Base-by-base conservation (phyloP, 176 grass and related monocot genomes). In the Microstegium vimineum region DNA sequence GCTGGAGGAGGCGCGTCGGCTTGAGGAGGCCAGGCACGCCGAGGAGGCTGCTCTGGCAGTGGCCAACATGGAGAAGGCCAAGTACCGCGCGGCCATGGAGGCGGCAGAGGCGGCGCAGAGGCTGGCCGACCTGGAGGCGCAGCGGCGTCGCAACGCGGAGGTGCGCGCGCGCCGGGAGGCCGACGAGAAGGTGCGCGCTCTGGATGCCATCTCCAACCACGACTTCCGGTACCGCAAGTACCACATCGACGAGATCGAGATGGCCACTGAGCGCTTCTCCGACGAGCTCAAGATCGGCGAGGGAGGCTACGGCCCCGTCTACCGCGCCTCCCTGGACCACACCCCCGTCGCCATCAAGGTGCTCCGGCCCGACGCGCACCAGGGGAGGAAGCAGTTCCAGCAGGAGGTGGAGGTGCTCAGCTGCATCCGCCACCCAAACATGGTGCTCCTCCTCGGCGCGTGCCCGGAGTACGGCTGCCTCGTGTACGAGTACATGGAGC, bases 341-440 rank as follows among this genome's bases (percentile, higher is more conserved):
- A 99, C 96, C 1, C 93, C 91, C 0, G 93, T 99, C 5, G 96
- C 96, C 26, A 93, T 99, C 73, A 99, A 99, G 89, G 91, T 93
- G 18, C 81, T 95, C 66, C 70, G 93, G 0, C 91, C 93, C 12
- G 91, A 95, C 62, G 96, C 92, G 4, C 89, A 92, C 71, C 96
- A 95, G 28, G 96, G 96, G 10, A 25, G 87, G 69, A 95, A 91
- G 75, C 96, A 99, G 86, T 99, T 99, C 84, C 96, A 93, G 79
- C 93, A 99, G 89, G 96, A 99, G 91, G 90, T 98, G 52, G 89
- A 99, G 80, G 89, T 99, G 41, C 85, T 99, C 5, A 99, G 96
- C 76, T 87, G 87, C 89, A 95, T 99, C 63, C 88, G 93, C 62
- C 96, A 99, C 70, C 96, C 96, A 1, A 95, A 98, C 93, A 95